Conservation (phyloP, 73 alveolate genomes). For the Paramecium primaurelia region DNA sequence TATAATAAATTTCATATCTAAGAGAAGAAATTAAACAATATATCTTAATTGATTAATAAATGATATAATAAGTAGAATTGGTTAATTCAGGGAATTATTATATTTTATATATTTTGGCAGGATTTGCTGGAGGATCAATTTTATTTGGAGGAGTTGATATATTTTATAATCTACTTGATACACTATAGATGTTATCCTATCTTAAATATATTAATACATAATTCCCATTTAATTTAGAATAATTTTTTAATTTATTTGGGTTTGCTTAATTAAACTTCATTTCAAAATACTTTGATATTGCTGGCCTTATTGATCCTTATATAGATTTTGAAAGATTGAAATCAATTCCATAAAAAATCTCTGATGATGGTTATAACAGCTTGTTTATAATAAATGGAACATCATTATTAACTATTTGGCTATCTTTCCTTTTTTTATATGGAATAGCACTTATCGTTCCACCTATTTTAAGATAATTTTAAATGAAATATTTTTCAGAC, state of each 20-base stretch:
- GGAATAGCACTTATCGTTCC: neutral
- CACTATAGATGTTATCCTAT: neutral
- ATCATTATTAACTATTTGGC: neutral
- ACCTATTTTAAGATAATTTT: neutral
- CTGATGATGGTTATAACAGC: neutral
- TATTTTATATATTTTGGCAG: neutral
- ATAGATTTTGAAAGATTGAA: neutral
- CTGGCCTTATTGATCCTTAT: neutral
- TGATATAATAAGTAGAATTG: neutral
- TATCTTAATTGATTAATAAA: neutral
- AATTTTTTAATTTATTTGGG: neutral
- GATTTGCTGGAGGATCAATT: neutral
- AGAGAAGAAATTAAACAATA: neutral
- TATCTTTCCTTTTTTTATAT: neutral
- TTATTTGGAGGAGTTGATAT: conserved; percentile 27
- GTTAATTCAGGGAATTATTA: neutral
- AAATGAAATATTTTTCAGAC: neutral
- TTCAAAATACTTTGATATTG: neutral
- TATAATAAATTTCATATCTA: neutral
- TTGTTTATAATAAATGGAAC: neutral
- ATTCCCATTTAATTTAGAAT: neutral
- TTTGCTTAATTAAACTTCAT: neutral
- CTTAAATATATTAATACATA: neutral
- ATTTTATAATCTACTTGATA: conserved; percentile 4
- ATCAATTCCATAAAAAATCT: neutral